Base-by-base conservation (phyloP, 805 yeast genomes). In the Brettanomyces naardenensis region DNA sequence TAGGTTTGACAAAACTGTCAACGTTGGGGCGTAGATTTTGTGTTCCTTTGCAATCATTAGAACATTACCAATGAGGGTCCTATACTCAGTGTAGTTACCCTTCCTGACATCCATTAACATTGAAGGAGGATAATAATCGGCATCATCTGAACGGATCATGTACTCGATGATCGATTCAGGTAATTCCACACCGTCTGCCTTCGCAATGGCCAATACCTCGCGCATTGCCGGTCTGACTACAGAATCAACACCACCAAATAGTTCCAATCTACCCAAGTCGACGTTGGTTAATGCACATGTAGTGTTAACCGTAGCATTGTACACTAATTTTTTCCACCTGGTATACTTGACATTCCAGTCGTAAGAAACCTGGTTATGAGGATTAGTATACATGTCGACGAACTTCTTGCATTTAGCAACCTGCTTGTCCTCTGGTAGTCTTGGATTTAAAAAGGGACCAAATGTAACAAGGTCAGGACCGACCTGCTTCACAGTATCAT, bases 251-350 rank as follows among this genome's bases (percentile, higher is more conserved):
- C 58, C 60, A 18, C 58, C 58, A 39, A 52, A 58, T 1, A 48
- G 6, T 23, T 50, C 58, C 13, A 62, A 37, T 27, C 65, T 54
- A 20, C 70, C 71, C 26, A 58, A 60, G 36, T 67, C 71, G 31
- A 61, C 57, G 28, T 58, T 52, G 19, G 69, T 65, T 38, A 67
- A 50, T 3, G 70, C 64, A 45, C 72, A 59, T 6, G 68, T 53
- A 3, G 75, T 58, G 51, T 71, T 71, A 37, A 67, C 57, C 2
- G 71, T 57, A 28, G 70, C 71, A 41, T 71, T 71, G 52, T 69
- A 71, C 19, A 71, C 56, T 42, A 71, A 53, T 43, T 71, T 71
- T 33, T 62, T 56, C 71, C 73, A 66, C 47, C 76, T 54, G 22
- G 64, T 60, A 49, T 45, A 63, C 42, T 63, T 59, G 28, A 59